Base-by-base conservation (phyloP, 1,284 basidiomycete species). In the Cutaneotrichosporon sp. region DNA sequence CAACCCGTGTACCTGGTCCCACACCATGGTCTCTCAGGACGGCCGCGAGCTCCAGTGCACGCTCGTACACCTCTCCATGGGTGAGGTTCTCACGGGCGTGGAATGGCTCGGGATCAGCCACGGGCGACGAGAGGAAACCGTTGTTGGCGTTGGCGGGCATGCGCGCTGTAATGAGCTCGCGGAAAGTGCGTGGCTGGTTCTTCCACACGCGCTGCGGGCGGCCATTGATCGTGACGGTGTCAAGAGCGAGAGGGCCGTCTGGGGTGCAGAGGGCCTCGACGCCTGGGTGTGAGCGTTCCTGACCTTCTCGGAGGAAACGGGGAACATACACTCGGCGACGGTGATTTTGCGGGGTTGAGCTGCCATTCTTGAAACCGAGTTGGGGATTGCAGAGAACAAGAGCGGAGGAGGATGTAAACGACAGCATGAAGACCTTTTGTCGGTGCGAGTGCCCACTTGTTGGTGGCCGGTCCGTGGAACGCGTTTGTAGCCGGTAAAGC, bases 221-320 rank as follows among this genome's bases (percentile, higher is more conserved):
- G 17, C 68, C 71, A 31, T 58, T n/a, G 5, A 73, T 39, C 9
- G 52, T 39, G 6, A 51, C 43, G 44, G 63, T 59, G 49, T 68
- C 65, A 50, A 68, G 66, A 60, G 71, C 71, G 46, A 73, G 56
- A 14, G 62, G 56, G 9, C 58, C 47, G 9, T 68, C 70, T 7
- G 61, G 61, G 9, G 63, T 51, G 27, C 42, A 43, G 46, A 59
- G 26, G 8, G 47, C 8, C 7, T 17, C 4, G 41, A 44, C 52
- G 46, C 51, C 46, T 31, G 46, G n/a, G 31, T 8, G 46, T 37
- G 25, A 52, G 34, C 20, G n/a, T 33, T 32, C 19, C 39, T n/a
- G n/a, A n/a, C n/a, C n/a, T n/a, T n/a, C n/a, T n/a, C n/a, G n/a
- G n/a, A n/a, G n/a, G n/a, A n/a, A n/a, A n/a, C n/a, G n/a, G n/a